Evolutionary conservation across 345 rosid genomes (phyloP).

Genomic region (Camelina neglecta): DNA sequence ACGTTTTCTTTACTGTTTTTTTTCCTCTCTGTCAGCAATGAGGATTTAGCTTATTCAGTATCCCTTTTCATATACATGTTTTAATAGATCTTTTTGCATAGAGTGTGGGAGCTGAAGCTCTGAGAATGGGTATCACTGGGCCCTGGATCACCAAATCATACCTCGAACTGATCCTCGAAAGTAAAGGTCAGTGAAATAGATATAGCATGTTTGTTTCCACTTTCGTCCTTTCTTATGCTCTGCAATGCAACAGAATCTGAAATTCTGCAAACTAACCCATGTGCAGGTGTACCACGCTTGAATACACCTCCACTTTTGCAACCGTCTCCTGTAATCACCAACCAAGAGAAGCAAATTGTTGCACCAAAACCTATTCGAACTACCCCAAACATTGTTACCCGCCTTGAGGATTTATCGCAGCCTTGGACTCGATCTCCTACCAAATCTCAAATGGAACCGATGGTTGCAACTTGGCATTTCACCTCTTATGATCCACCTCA

Average conservation of each 20-base stretch:
- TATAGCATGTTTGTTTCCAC: conserved; percentile 16
- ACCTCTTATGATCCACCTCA: conserved; percentile 59
- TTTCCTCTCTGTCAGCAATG: conserved; percentile 20
- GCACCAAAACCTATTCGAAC: conserved; percentile 97
- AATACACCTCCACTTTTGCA: conserved; percentile 85
- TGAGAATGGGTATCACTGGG: conserved; percentile 71
- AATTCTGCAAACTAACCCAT: conserved; percentile 41
- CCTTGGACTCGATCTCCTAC: conserved; percentile 99
- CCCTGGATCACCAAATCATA: conserved; percentile 98
- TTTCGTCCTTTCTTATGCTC: conserved; percentile 36
- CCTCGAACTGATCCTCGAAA: conserved; percentile 93
- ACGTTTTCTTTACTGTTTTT: background rate
- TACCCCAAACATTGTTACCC: conserved; percentile 68
- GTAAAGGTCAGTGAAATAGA: conserved; percentile 63
- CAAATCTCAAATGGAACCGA: conserved; percentile 92
- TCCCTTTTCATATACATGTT: conserved; percentile 19
- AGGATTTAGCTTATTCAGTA: conserved; percentile 22
- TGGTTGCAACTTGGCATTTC: conserved; percentile 79
- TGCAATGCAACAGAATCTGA: conserved; percentile 24
- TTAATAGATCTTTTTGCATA: conserved; percentile 46
- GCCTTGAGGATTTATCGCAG: conserved; percentile 91
- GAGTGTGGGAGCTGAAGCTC: conserved; percentile 97
- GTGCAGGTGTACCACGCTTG: conserved; percentile 94
- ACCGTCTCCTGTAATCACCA: conserved; percentile 49
- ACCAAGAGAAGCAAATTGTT: conserved; percentile 74